phyloP scores from a whole-genome alignment of 257 asterid species.

The Fraxinus anomala region DNA sequence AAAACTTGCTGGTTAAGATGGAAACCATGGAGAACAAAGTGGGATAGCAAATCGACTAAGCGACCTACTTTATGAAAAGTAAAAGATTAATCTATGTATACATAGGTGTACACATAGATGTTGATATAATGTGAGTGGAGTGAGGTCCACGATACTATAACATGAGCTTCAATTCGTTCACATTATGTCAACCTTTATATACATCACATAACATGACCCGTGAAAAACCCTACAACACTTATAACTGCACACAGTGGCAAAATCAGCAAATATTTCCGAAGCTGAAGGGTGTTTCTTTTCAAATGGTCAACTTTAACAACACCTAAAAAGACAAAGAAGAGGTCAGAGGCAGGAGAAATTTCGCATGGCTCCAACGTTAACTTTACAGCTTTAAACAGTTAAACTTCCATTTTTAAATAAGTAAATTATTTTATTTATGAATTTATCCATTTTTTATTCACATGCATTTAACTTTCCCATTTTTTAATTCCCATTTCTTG shows the following conservation, averaged over 20 bases:
- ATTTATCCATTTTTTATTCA: constrained; percentile 36
- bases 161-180: no score
- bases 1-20: no score
- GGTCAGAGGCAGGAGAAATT: constrained; percentile 61
- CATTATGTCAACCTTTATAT: no score
- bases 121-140: no score
- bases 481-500: constrained; percentile 50
- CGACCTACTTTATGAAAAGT: no score
- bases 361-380: constrained; percentile 64
- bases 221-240: no score
- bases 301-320: constrained; percentile 51
- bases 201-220: no score
- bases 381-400: constrained; percentile 74
- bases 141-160: no score
- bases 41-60: no score
- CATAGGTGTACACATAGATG: no score
- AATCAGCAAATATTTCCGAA: constrained; percentile 41
- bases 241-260: constrained; percentile 34
- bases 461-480: constrained; percentile 48
- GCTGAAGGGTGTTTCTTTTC: constrained; percentile 35
- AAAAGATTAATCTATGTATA: no score
- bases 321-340: constrained; percentile 71
- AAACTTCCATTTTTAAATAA: constrained; percentile 39
- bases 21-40: no score
- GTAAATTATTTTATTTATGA: constrained; percentile 30